Base-by-base conservation (phyloP, 2,329 filamentous ascomycete genomes). In the Venturia asperata region DNA sequence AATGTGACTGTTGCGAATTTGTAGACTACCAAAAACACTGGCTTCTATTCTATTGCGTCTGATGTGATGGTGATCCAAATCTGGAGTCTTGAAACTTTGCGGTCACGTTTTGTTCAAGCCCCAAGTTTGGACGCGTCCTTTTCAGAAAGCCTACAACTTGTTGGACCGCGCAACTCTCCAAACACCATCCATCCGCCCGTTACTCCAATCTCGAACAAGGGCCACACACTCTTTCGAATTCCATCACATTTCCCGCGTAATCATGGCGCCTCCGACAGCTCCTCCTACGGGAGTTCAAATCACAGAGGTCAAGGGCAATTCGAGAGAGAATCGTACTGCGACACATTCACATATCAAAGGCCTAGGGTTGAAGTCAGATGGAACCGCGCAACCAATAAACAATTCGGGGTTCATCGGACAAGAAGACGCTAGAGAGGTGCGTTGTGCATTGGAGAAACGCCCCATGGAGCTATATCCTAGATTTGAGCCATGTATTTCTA, bases 321-420 rank as follows among this genome's bases (percentile, higher is more conserved):
- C 87, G 81, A 92, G 94, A 81, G 93, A 97, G 78, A 94, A 95
- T 80, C 88, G 94, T 75, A 99, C 94, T 61, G 93, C 94, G 67
- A 90, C 93, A 71, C 94, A 99, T 79, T 97, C 93, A 64, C 94
- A 99, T 79, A 99, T 99, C 83, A 96, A 92, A 76, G 94, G 94
- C 63, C 83, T 99, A 49, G 94, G 94, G 21, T 80, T 99, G 70
- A 90, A 90, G 73, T 76, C 85, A 62, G 91, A 96, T 86, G 94
- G 94, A 68, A 87, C 85, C 63, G 91, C 94, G 68, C 92, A 96
- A 74, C 85, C 84, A 69, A 15, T 19, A 15, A 85, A 90, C 68
- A 84, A 86, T 42, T 85, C 86, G 70, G 94, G 94, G 43, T 99
- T 97, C 73, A 88, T 97, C 61, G 94, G 94, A 63, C 94, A 99